Evolutionary conservation across 106 monocot genomes (phyloP), one percentile per base, ranked within the genome.

Genomic region (Posidonia australis): DNA sequence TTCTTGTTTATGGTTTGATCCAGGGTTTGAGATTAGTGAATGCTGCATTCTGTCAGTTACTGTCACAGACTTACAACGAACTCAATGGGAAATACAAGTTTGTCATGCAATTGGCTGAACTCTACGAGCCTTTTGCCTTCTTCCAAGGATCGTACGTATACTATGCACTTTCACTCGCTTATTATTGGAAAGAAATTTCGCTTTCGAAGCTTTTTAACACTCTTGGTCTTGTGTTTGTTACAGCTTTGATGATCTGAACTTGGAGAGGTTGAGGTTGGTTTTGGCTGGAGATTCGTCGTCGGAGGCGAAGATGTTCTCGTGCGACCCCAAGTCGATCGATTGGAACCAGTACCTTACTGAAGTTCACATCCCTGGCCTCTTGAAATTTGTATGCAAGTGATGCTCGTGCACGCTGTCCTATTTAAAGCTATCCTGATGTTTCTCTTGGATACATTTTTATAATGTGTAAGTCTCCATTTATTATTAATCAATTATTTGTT

Each of bases 161-260:
- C 13, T 3, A 10, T 63, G 17, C 22, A 45, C 9, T 18, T 52
- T 14, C 6, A 13, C 18, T 18, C 18, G 19, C 18, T 13, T 13
- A 52, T 52, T 18, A 52, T 20, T 52, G 5, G 13, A 18, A 14
- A 18, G 18, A 20, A 18, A 18, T 5, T 20, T 16, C 17, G 19
- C 17, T 14, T 52, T 52, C 17, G 17, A 60, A 60, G 22, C 19
- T 25, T 13, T 29, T 60, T 13, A n/a, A n/a, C n/a, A 18, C 0
- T 30, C 13, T 30, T 65, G 0, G 28, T 47, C 22, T 27, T 42
- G 12, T 20, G 14, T 17, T 72, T 1, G 1, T 2, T 67, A 29
- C 67, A 74, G 74, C 44, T 74, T 74, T 67, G 74, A 74, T 52
- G 67, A 74, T 28, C 18, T 43, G 51, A 74, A 74, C 44, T 44